Evolutionary conservation across 345 rosid genomes (phyloP).

Genomic region (Raphanus raphanistrum): DNA sequence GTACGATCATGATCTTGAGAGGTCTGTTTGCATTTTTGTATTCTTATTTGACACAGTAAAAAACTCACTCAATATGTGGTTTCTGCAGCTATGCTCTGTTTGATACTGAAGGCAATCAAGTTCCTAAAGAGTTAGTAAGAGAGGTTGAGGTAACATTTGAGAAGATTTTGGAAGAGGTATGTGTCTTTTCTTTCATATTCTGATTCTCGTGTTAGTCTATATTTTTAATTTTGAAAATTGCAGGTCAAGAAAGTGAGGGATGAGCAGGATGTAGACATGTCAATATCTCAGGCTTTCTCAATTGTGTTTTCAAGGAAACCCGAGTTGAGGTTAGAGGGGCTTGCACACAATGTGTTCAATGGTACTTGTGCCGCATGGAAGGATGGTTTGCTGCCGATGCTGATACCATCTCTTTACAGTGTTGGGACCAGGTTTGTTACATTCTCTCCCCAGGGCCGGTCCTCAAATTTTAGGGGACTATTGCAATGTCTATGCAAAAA

Average conservation of each 20-base stretch:
- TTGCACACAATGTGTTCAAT: conserved; percentile 78
- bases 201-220: background rate
- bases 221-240: conserved; percentile 35
- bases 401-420: conserved; percentile 76
- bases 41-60: background rate
- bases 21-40: background rate
- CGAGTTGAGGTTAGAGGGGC: conserved; percentile 91
- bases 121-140: conserved; percentile 76
- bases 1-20: conserved; percentile 71
- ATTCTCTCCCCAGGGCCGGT: background rate
- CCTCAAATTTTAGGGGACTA: too few relatives aligned
- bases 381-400: conserved; percentile 99
- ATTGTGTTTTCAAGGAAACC: conserved; percentile 74
- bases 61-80: background rate
- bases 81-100: conserved; percentile 58
- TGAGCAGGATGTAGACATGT: conserved; percentile 68
- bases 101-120: conserved; percentile 82
- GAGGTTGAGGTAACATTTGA: conserved; percentile 76
- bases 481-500: too few relatives aligned
- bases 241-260: conserved; percentile 76
- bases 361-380: conserved; percentile 99
- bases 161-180: conserved; percentile 71
- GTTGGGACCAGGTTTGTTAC: conserved; percentile 80
- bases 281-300: conserved; percentile 66
- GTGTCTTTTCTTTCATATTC: background rate